Conservation (phyloP, 352 stramenopile species). For the Pythium brassicae region DNA sequence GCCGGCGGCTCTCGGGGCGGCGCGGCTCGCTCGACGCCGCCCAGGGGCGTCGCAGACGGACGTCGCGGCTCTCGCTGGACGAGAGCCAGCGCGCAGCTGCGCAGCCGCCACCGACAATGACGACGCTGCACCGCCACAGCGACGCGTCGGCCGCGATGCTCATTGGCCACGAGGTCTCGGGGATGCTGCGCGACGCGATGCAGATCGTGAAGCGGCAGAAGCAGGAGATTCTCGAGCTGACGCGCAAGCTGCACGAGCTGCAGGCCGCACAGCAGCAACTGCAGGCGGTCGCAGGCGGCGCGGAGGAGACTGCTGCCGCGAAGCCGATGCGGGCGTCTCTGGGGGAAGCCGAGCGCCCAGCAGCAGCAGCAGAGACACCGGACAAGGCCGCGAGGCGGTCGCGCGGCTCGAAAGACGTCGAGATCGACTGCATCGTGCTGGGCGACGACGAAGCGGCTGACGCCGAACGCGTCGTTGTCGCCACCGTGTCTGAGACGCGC, state of each 20-base stretch:
- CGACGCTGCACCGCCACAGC: conserved; percentile 4
- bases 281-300: not conserved
- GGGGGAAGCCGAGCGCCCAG: too few species aligned
- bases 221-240: conserved; percentile 62
- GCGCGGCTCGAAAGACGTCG: not conserved
- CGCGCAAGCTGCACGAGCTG: conserved; percentile 20
- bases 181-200: conserved; percentile 71
- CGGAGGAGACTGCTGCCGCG: not conserved
- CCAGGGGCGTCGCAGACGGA: conserved; percentile 11
- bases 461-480: not conserved
- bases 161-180: conserved; percentile 37
- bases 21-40: conserved; percentile 28
- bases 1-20: conserved; percentile 3
- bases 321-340: too few species aligned
- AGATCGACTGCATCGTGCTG: conserved; percentile 2
- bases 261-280: conserved; percentile 6
- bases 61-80: conserved; percentile 13
- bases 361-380: not conserved
- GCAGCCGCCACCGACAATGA: not conserved
- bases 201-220: conserved; percentile 62
- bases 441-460: not conserved
- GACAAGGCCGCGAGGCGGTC: not conserved
- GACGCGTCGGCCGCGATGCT: conserved; percentile 23
- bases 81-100: conserved; percentile 17
- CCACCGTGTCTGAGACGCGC: too few species aligned